Percentiles rank a stretch among this genome's conserved stretches.
phyloP scores from a whole-genome alignment of 441 rosid genomes.

The Monsonia emarginata region DNA sequence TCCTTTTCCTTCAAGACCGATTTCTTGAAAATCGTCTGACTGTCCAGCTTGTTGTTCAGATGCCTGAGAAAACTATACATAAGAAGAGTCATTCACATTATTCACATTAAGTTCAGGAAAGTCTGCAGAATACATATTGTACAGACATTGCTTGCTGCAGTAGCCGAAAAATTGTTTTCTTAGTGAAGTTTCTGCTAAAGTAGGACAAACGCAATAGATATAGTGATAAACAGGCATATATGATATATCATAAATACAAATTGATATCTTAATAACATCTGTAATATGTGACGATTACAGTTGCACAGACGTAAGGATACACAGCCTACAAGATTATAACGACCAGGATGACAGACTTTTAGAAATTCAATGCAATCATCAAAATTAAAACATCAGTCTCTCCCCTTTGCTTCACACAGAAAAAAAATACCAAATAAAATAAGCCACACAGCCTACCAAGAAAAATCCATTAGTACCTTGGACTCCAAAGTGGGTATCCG shows the following conservation, averaged over 20 bases:
- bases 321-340: neutral
- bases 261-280: too few species aligned
- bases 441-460: neutral
- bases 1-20: constrained; percentile 36
- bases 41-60: constrained; percentile 43
- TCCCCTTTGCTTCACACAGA: too few species aligned
- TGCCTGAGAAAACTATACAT: constrained; percentile 39
- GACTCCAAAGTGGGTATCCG: constrained; percentile 41
- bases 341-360: neutral
- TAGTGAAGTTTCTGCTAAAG: too few species aligned
- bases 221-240: too few species aligned
- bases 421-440: too few species aligned
- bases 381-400: too few species aligned
- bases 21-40: constrained; percentile 66
- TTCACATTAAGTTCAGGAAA: too few species aligned
- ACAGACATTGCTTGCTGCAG: too few species aligned
- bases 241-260: too few species aligned
- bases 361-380: neutral
- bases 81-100: neutral
- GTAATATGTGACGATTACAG: too few species aligned
- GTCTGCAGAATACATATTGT: too few species aligned
- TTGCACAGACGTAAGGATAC: neutral
- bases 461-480: constrained; percentile 33
- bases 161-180: neutral
- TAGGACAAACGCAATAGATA: too few species aligned